Percentiles rank a stretch among this genome's conserved stretches.
phyloP scores from a whole-genome alignment of 2,329 filamentous ascomycete species.

The Fusarium hostae region DNA sequence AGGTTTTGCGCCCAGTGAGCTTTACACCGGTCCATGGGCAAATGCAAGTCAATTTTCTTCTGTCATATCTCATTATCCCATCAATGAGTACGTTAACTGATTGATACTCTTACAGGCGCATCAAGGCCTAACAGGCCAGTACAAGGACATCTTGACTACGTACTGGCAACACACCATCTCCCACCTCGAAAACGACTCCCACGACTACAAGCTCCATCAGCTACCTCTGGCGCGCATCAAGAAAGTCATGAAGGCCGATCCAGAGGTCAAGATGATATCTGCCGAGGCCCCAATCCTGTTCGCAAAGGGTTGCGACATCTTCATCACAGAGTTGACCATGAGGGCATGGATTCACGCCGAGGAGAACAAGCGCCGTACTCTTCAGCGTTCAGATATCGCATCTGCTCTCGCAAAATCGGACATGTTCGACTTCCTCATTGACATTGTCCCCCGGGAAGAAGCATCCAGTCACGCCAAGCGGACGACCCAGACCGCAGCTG shows the following conservation, averaged over 20 bases:
- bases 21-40: constrained; percentile 94
- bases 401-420: constrained; percentile 96
- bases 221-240: constrained; percentile 98
- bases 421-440: constrained; percentile 99
- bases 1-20: constrained; percentile 90
- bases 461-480: constrained; percentile 87
- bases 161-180: constrained; percentile 99
- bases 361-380: constrained; percentile 95
- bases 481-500: constrained; percentile 61
- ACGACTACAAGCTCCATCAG: constrained; percentile 99
- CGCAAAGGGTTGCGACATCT: constrained; percentile 98
- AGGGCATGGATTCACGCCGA: constrained; percentile 99
- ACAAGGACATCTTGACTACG: constrained; percentile 96
- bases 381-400: constrained; percentile 96
- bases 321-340: constrained; percentile 99
- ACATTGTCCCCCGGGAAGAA: constrained; percentile 97
- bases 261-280: constrained; percentile 99
- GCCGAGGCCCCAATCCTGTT: constrained; percentile 98
- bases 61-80: not conserved
- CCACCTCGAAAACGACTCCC: constrained; percentile 91
- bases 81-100: not conserved
- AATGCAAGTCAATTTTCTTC: constrained; percentile 78
- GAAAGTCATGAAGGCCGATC: constrained; percentile 99
- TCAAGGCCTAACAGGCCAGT: constrained; percentile 90
- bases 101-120: constrained; percentile 73